Percentiles rank a stretch among this genome's conserved stretches.
Evolutionary conservation across 2,329 filamentous ascomycete genomes (phyloP).

Genomic region (Didymella lethalis): DNA sequence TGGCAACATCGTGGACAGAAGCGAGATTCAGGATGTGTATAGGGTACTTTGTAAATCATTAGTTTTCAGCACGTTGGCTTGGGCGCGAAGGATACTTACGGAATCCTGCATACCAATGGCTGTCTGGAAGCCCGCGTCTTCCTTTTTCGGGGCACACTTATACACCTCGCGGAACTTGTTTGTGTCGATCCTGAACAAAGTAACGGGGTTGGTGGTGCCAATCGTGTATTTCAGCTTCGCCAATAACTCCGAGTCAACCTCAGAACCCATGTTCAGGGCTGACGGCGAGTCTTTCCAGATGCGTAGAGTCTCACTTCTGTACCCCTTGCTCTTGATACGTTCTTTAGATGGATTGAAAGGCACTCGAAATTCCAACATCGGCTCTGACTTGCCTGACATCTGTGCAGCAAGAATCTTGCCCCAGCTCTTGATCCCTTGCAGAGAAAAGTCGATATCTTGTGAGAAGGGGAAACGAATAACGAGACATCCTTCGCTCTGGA

Average conservation of each 20-base stretch:
- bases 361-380: slow-evolving; percentile 71
- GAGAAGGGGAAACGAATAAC: slow-evolving; percentile 70
- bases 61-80: slow-evolving; percentile 19
- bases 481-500: slow-evolving; percentile 66
- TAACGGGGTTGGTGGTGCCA: slow-evolving; percentile 70
- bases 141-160: slow-evolving; percentile 65
- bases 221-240: slow-evolving; percentile 70
- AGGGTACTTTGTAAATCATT: slow-evolving; percentile 63
- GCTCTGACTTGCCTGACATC: slow-evolving; percentile 54
- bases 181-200: slow-evolving; percentile 73
- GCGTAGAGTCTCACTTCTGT: slow-evolving; percentile 66
- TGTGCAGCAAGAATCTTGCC: slow-evolving; percentile 47
- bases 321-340: slow-evolving; percentile 67
- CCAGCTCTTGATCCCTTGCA: slow-evolving; percentile 44
- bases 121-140: slow-evolving; percentile 69
- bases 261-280: slow-evolving; percentile 56
- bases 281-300: slow-evolving; percentile 69
- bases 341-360: slow-evolving; percentile 68
- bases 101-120: slow-evolving; percentile 74
- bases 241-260: slow-evolving; percentile 63
- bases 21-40: slow-evolving; percentile 72
- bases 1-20: slow-evolving; percentile 68
- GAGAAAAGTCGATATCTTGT: slow-evolving; percentile 45
- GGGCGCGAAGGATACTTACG: slow-evolving; percentile 54
- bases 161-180: slow-evolving; percentile 65